These are phyloP conservation scores for Boletus hoseneyae DNA, from an alignment of 1,284 basidiomycete genomes.

Conservation along the genomic window DNA sequence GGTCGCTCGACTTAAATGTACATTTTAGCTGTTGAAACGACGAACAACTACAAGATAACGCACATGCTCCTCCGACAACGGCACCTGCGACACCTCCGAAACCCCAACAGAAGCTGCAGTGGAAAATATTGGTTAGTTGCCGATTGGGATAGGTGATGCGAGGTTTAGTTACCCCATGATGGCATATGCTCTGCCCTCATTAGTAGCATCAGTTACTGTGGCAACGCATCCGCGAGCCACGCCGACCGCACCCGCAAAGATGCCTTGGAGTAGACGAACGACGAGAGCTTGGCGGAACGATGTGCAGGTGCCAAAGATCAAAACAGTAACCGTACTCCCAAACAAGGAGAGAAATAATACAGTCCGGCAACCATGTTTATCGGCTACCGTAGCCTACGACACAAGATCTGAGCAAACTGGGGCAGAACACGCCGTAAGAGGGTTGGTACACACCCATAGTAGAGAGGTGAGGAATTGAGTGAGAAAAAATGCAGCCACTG, in stretches of 20 bases:
- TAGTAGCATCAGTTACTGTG: constrained; percentile 85
- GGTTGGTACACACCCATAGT: constrained; percentile 59
- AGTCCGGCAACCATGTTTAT: constrained; percentile 82
- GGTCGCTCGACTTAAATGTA: constrained; percentile 71
- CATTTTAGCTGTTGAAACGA: constrained; percentile 2
- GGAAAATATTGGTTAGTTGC: constrained; percentile 3
- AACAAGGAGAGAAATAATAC: constrained; percentile 86
- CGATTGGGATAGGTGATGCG: background rate
- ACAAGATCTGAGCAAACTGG: constrained; percentile 3
- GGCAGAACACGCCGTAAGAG: background rate
- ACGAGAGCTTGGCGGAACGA: constrained; percentile 81
- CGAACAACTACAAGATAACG: constrained; percentile 30
- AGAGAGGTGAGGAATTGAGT: constrained; percentile 93
- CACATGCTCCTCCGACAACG: constrained; percentile 83
- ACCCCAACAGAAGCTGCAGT: constrained; percentile 83
- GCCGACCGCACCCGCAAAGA: constrained; percentile 94
- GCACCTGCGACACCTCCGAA: constrained; percentile 91
- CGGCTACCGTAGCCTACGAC: constrained; percentile 85
- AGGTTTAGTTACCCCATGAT: constrained; percentile 67
- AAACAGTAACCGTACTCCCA: constrained; percentile 77
- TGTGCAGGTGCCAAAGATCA: constrained; percentile 84
- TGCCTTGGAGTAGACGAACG: constrained; percentile 88
- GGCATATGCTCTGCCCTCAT: constrained; percentile 92
- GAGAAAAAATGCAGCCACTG: constrained; percentile 77
- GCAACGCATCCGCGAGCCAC: constrained; percentile 89